Percentiles rank a stretch among this genome's conserved stretches.
Evolutionary conservation across 2,329 filamentous ascomycete species (phyloP).

Genomic region (Pseudogymnoascus sp.): DNA sequence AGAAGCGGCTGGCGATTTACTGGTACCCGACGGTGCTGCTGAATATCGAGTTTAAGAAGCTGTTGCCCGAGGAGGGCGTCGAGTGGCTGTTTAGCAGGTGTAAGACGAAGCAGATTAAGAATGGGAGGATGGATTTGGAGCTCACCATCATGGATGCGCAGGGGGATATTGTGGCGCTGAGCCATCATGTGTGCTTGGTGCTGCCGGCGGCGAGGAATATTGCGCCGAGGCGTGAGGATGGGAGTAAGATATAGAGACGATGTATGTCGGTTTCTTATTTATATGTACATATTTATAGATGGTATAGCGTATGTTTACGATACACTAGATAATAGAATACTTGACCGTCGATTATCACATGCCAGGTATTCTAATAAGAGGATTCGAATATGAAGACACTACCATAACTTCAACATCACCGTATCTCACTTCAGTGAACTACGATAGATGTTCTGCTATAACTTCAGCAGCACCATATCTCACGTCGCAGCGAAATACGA

Average conservation of each 20-base stretch:
- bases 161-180: slow-evolving; percentile 60
- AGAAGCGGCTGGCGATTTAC: slow-evolving; percentile 27
- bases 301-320: background rate
- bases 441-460: no score
- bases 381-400: no score
- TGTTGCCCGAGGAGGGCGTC: slow-evolving; percentile 57
- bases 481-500: no score
- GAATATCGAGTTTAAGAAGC: slow-evolving; percentile 71
- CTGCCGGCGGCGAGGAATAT: slow-evolving; percentile 57
- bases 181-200: slow-evolving; percentile 60
- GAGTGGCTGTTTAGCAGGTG: slow-evolving; percentile 66
- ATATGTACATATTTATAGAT: slow-evolving; percentile 1
- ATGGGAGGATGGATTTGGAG: slow-evolving; percentile 70
- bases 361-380: no score
- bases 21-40: slow-evolving; percentile 54
- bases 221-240: slow-evolving; percentile 16
- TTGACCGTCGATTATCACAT: no score
- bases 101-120: slow-evolving; percentile 57
- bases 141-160: slow-evolving; percentile 57
- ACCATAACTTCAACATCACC: no score
- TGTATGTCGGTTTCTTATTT: background rate
- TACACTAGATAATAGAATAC: background rate
- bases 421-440: no score
- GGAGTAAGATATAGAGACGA: slow-evolving; percentile 15
- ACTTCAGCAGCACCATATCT: no score